phyloP scores from a whole-genome alignment of 1,139 yeast genomes.

The Saccharomyces hybrid region DNA sequence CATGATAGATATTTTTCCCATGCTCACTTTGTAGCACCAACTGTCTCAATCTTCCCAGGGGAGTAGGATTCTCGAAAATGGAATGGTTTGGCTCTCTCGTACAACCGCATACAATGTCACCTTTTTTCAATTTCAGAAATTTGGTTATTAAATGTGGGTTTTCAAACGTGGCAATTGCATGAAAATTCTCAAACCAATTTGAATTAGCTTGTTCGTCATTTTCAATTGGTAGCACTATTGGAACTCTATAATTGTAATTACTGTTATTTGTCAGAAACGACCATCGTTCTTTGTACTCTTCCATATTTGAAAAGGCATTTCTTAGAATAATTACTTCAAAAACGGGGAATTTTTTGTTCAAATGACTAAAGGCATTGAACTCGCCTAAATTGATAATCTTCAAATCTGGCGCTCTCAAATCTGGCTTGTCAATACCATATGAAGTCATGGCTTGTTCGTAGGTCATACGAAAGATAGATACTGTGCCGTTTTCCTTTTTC shows the following conservation, averaged over 20 bases:
- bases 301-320: slow-evolving; percentile 35
- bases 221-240: slow-evolving; percentile 46
- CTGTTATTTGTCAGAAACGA: slow-evolving; percentile 35
- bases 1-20: slow-evolving; percentile 17
- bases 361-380: slow-evolving; percentile 33
- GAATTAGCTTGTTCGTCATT: slow-evolving; percentile 31
- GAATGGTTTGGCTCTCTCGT: slow-evolving; percentile 51
- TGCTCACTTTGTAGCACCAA: slow-evolving; percentile 49
- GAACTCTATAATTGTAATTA: slow-evolving; percentile 52
- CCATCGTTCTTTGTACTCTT: slow-evolving; percentile 36
- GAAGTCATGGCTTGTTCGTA: slow-evolving; percentile 62
- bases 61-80: slow-evolving; percentile 86
- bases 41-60: slow-evolving; percentile 80
- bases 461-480: slow-evolving; percentile 39
- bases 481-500: slow-evolving; percentile 14
- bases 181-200: slow-evolving; percentile 41
- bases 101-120: slow-evolving; percentile 70
- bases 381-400: slow-evolving; percentile 43
- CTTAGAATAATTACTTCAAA: slow-evolving; percentile 65
- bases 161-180: slow-evolving; percentile 29
- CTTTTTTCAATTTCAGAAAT: slow-evolving; percentile 42
- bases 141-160: slow-evolving; percentile 32
- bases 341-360: slow-evolving; percentile 41
- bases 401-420: slow-evolving; percentile 53
- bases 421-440: slow-evolving; percentile 95